Evolutionary conservation across 208 protist genomes (phyloP).

Genomic region (Strigomonas culicis): DNA sequence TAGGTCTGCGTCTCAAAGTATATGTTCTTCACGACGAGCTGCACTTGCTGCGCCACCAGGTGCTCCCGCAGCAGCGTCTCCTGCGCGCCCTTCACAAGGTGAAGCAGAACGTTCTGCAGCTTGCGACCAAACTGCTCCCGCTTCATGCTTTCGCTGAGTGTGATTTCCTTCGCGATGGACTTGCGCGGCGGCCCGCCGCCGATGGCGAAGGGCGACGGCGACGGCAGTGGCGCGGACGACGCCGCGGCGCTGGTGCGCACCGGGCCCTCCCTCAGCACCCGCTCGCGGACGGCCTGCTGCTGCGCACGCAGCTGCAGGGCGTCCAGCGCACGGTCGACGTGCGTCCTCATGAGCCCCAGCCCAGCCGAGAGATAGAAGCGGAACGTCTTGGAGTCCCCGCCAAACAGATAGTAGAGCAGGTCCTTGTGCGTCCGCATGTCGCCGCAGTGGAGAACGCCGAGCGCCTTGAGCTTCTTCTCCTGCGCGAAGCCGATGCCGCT

Average conservation of each 20-base stretch:
- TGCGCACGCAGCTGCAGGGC: neutral
- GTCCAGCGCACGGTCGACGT: slow-evolving; percentile 30
- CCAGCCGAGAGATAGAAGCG: slow-evolving; percentile 47
- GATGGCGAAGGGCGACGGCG: neutral
- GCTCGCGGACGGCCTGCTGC: too few relatives aligned
- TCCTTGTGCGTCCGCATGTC: slow-evolving; percentile 29
- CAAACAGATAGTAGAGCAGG: slow-evolving; percentile 53
- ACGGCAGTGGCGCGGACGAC: too few relatives aligned
- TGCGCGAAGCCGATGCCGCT: slow-evolving; percentile 51
- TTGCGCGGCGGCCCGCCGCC: slow-evolving; percentile 17
- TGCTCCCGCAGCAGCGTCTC: slow-evolving; percentile 24
- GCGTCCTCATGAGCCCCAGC: slow-evolving; percentile 46
- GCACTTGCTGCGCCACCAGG: slow-evolving; percentile 17
- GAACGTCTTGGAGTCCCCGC: slow-evolving; percentile 37
- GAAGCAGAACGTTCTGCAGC: slow-evolving; percentile 16
- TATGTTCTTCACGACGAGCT: slow-evolving; percentile 27
- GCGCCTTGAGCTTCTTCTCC: slow-evolving; percentile 33
- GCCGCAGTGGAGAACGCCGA: slow-evolving; percentile 49
- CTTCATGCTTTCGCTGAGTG: slow-evolving; percentile 16
- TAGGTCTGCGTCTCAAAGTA: slow-evolving; percentile 22
- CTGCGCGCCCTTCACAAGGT: slow-evolving; percentile 21
- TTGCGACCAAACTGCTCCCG: slow-evolving; percentile 13
- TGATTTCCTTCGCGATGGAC: slow-evolving; percentile 44
- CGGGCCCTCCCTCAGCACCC: too few relatives aligned
- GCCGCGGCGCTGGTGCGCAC: too few relatives aligned